phyloP scores from a whole-genome alignment of 805 yeast species.

The Huiozyma naganishii region DNA sequence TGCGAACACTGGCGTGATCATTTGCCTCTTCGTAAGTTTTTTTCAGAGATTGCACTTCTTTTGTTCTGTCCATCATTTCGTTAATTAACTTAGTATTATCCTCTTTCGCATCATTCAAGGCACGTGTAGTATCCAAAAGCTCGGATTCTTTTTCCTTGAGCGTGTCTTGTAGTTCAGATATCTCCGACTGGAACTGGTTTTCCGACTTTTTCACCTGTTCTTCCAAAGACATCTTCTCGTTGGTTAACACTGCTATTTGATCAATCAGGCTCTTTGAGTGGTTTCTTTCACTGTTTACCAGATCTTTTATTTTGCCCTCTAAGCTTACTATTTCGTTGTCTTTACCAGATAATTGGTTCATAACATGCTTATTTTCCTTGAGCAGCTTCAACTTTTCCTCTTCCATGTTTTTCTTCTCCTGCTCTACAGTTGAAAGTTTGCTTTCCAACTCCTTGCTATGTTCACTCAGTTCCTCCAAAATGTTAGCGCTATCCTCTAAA shows the following conservation, averaged over 20 bases:
- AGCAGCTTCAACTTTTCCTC: slow-evolving; percentile 5
- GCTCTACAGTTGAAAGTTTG: not conserved
- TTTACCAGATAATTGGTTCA: slow-evolving; percentile 2
- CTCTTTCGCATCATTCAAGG: not conserved
- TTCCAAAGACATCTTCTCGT: slow-evolving; percentile 5
- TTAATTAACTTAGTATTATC: slow-evolving; percentile 3
- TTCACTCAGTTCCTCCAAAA: slow-evolving; percentile 1
- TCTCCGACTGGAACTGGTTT: slow-evolving; percentile 5
- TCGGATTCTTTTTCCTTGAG: slow-evolving; percentile 3
- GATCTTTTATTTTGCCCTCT: slow-evolving; percentile 3
- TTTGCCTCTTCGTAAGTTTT: slow-evolving; percentile 17
- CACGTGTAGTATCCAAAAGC: not conserved
- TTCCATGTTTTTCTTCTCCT: slow-evolving; percentile 2
- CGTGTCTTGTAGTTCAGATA: not conserved
- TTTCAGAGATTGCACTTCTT: slow-evolving; percentile 14
- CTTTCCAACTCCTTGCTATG: not conserved
- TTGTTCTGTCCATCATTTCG: not conserved
- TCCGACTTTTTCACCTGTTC: slow-evolving; percentile 7
- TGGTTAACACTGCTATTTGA: slow-evolving; percentile 5
- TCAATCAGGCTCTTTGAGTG: slow-evolving; percentile 3
- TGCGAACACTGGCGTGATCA: slow-evolving; percentile 28
- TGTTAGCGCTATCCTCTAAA: not conserved
- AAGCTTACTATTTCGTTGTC: slow-evolving; percentile 2
- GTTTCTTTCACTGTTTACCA: slow-evolving; percentile 1
- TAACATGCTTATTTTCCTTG: slow-evolving; percentile 1